Base-by-base conservation (phyloP, 1,139 yeast species). In the Hyphopichia khmerensis region DNA sequence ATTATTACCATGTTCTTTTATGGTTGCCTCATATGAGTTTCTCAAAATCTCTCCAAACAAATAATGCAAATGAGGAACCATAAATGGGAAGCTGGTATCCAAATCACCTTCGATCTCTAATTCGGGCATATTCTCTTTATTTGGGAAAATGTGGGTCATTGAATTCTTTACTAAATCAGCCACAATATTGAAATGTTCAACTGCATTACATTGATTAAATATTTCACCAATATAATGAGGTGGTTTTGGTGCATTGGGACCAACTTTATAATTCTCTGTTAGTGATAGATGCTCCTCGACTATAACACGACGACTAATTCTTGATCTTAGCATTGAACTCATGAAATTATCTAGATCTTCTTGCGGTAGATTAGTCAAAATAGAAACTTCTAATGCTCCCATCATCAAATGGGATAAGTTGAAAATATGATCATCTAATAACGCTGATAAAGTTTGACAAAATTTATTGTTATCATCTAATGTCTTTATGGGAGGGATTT, bases 281-380 rank as follows among this genome's bases (percentile, higher is more conserved):
- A 91, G 72, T 8, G 95, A 80, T 40, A 88, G 67, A 63, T 91
- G 98, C 59, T 91, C 96, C 63, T 91, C 96, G 33, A 89, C 90
- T 50, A 91, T 86, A 39, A 91, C 85, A 53, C 98, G 72, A 63
- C 99, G 73, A 54, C 96, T 86, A 38, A 91, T 87, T 56, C 99
- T 77, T 4, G 95, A 87, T 45, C 96, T 72, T 37, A 91, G 67
- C 74, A 89, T 77, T 2, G 85, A 77, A 16, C 90, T 81, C 77
- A 90, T 80, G 54, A 90, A 80, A 23, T 66, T 68, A 58, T 91
- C 96, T 50, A 91, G 65, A 39, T 82, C 71, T 1, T 70, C 64
- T 43, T 80, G 82, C 1, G 89, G 84, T 52, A 86, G 74, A 32
- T 80, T 71, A 35, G 79, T 74, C 37, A 84, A 65, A 38, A 84